These are phyloP conservation scores for Colletotrichum lindemuthianum DNA, from an alignment of 2,329 filamentous ascomycete species.

Conservation along the genomic window DNA sequence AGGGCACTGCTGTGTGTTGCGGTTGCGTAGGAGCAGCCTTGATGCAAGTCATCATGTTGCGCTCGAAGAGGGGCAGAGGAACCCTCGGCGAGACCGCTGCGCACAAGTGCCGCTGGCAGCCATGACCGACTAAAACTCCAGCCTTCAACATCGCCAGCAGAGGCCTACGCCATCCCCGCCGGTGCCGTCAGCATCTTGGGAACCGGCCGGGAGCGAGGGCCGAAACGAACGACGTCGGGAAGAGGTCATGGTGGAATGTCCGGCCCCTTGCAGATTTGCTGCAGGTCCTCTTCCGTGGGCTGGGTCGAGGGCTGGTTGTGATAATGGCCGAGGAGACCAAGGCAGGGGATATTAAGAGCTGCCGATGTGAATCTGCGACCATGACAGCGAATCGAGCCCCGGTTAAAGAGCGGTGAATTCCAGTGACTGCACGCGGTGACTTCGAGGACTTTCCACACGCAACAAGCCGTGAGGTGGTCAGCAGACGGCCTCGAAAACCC, in stretches of 20 bases:
- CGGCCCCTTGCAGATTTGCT: conserved; percentile 19
- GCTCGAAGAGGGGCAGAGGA: conserved; percentile 7
- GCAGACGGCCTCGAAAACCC: conserved; percentile 20
- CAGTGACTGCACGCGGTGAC: conserved; percentile 21
- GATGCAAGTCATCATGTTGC: conserved; percentile 32
- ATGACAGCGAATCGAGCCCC: conserved; percentile 26
- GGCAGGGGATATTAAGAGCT: background rate
- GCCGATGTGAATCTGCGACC: conserved; percentile 10
- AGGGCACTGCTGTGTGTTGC: background rate
- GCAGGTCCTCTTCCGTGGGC: conserved; percentile 12
- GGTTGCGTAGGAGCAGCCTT: background rate
- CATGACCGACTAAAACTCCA: background rate
- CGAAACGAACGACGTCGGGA: conserved; percentile 1
- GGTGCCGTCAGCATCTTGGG: background rate
- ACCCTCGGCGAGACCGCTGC: background rate
- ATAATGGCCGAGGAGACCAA: background rate
- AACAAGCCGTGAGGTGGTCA: conserved; percentile 25
- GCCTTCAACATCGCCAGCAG: no score
- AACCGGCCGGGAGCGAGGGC: background rate
- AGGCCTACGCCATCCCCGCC: background rate
- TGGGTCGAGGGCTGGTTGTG: conserved; percentile 14
- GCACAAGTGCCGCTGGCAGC: background rate
- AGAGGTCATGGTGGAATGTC: background rate
- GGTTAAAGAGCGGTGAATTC: conserved; percentile 34
- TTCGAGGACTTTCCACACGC: background rate